Evolutionary conservation across 148 eudicot species (phyloP).

Genomic region (Cornus suecica): DNA sequence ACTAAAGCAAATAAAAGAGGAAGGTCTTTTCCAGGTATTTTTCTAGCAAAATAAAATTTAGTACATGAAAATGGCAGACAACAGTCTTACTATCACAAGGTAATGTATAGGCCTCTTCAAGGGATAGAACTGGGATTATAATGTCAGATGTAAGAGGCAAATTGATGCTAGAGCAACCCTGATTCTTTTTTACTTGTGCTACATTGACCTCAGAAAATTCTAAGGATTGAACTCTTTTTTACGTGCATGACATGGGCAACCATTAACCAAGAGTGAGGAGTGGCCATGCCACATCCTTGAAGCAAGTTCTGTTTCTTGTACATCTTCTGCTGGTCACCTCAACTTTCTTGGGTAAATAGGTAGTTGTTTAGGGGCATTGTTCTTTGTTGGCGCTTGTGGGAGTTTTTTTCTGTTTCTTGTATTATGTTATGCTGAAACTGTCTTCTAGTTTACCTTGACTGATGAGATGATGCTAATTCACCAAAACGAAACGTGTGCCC

Average conservation of each 20-base stretch:
- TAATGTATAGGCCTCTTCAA: not conserved
- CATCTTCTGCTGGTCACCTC: not conserved
- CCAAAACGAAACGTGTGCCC: not conserved
- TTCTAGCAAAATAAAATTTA: not conserved
- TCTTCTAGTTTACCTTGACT: no score
- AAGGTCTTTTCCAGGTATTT: not conserved
- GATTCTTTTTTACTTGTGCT: no score
- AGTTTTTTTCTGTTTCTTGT: not conserved
- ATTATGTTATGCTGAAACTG: no score
- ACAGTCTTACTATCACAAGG: not conserved
- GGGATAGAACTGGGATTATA: no score
- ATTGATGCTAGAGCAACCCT: no score
- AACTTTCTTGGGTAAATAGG: not conserved
- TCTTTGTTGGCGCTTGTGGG: not conserved
- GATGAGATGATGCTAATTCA: not conserved
- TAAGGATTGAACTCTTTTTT: no score
- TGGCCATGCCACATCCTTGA: no score
- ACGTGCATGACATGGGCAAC: no score
- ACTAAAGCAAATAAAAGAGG: not conserved
- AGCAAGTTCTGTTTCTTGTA: no score
- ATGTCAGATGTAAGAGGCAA: no score
- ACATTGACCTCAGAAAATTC: no score
- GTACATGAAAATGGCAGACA: not conserved
- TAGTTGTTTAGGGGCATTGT: not conserved
- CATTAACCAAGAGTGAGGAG: no score